phyloP scores from a whole-genome alignment of 2,329 filamentous ascomycete genomes.

The Annulohypoxylon truncatum region DNA sequence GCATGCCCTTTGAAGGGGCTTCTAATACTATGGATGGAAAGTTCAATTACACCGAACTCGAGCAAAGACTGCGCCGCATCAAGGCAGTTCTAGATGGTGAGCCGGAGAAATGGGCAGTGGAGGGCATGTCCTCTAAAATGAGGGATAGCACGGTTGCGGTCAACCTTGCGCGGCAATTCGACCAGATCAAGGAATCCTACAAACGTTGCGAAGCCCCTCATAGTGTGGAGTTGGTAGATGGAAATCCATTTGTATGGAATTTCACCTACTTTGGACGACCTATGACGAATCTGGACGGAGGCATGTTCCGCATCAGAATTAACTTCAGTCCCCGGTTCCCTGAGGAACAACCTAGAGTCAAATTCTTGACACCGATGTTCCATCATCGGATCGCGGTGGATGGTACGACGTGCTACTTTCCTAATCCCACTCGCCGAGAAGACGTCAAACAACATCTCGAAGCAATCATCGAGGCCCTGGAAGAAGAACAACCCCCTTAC shows the following conservation, averaged over 20 bases:
- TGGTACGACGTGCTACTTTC: slow-evolving; percentile 86
- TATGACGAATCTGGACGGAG: slow-evolving; percentile 93
- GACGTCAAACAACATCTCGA: slow-evolving; percentile 87
- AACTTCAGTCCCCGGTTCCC: slow-evolving; percentile 87
- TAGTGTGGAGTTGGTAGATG: slow-evolving; percentile 79
- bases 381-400: slow-evolving; percentile 87
- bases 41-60: slow-evolving; percentile 83
- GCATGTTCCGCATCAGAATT: slow-evolving; percentile 85
- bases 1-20: slow-evolving; percentile 86
- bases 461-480: slow-evolving; percentile 82
- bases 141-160: slow-evolving; percentile 81
- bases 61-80: slow-evolving; percentile 74
- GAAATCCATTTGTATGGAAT: slow-evolving; percentile 90
- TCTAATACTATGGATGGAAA: slow-evolving; percentile 87
- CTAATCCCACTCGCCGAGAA: slow-evolving; percentile 69
- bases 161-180: slow-evolving; percentile 85
- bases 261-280: slow-evolving; percentile 91
- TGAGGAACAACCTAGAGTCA: slow-evolving; percentile 85
- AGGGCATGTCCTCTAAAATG: slow-evolving; percentile 71
- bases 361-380: slow-evolving; percentile 83
- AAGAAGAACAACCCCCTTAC: slow-evolving; percentile 88
- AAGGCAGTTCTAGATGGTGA: slow-evolving; percentile 79
- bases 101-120: slow-evolving; percentile 74
- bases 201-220: slow-evolving; percentile 78
- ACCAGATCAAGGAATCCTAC: slow-evolving; percentile 82